Evolutionary conservation across 140 eudicot genomes (phyloP).

Genomic region (Anethum foeniculum): DNA sequence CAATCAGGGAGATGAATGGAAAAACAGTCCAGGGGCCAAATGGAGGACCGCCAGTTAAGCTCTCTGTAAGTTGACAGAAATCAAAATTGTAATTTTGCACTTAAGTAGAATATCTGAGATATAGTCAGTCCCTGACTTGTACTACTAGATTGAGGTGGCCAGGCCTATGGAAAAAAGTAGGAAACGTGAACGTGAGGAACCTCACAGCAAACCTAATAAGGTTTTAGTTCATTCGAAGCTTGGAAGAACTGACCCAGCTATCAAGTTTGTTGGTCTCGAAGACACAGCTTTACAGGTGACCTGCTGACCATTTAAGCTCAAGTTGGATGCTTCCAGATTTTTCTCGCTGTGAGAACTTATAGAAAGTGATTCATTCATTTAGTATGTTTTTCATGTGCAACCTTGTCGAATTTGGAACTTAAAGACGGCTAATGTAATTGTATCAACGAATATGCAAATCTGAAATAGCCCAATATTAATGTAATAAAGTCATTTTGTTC

Average conservation of each 20-base stretch:
- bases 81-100: background rate
- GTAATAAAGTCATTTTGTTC: background rate
- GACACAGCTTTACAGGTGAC: slow-evolving; percentile 32
- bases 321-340: background rate
- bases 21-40: slow-evolving; percentile 54
- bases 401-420: background rate
- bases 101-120: background rate
- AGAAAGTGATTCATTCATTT: background rate
- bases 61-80: slow-evolving; percentile 36
- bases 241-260: slow-evolving; percentile 21
- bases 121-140: slow-evolving; percentile 10
- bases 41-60: slow-evolving; percentile 44
- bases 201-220: slow-evolving; percentile 37
- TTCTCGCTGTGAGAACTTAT: background rate
- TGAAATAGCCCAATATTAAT: background rate
- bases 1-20: slow-evolving; percentile 50
- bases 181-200: slow-evolving; percentile 58
- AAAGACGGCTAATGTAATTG: background rate
- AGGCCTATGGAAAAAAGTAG: slow-evolving; percentile 72
- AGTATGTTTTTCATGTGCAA: background rate
- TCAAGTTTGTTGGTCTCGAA: slow-evolving; percentile 23
- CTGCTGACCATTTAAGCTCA: slow-evolving; percentile 2
- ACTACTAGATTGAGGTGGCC: slow-evolving; percentile 74
- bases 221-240: slow-evolving; percentile 28
- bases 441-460: background rate